Evolutionary conservation across 2,329 filamentous ascomycete species (phyloP).

Genomic region (Emericellopsis cladophorae): DNA sequence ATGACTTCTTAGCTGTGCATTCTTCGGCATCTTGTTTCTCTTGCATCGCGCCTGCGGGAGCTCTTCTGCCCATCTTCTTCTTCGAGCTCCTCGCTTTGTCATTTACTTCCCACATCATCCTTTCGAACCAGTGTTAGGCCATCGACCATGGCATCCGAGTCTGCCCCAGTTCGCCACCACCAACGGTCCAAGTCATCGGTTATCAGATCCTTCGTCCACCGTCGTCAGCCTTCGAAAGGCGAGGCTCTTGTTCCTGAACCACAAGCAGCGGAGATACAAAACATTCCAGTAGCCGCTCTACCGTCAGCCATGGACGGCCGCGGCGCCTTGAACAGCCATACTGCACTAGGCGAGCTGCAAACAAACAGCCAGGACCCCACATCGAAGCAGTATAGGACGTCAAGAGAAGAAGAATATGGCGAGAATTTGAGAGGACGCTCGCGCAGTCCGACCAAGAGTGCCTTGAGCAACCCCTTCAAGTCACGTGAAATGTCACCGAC

Average conservation of each 20-base stretch:
- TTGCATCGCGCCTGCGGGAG: background rate
- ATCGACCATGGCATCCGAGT: too few species aligned
- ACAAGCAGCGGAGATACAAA: constrained; percentile 3
- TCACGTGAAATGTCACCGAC: constrained; percentile 35
- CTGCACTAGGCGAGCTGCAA: constrained; percentile 43
- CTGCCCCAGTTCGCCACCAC: constrained; percentile 9
- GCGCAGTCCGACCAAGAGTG: constrained; percentile 30
- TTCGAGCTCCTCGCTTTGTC: constrained; percentile 1
- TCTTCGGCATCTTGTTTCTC: too few species aligned
- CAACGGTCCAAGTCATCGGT: constrained; percentile 35
- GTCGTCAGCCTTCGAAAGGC: constrained; percentile 32
- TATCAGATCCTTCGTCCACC: constrained; percentile 35
- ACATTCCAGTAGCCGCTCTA: constrained; percentile 11
- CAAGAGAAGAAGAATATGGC: constrained; percentile 16
- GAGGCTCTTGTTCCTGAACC: constrained; percentile 15
- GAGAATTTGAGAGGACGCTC: constrained; percentile 19
- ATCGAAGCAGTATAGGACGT: constrained; percentile 20
- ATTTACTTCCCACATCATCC: background rate
- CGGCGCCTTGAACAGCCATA: constrained; percentile 23
- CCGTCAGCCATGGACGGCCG: constrained; percentile 14
- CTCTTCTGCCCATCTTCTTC: constrained; percentile 1
- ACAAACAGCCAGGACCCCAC: constrained; percentile 36
- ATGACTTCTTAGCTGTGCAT: too few species aligned
- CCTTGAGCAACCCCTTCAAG: constrained; percentile 24
- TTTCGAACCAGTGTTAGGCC: background rate